Evolutionary conservation across 306 rosid genomes (phyloP).

Genomic region (Benincasa hispida): DNA sequence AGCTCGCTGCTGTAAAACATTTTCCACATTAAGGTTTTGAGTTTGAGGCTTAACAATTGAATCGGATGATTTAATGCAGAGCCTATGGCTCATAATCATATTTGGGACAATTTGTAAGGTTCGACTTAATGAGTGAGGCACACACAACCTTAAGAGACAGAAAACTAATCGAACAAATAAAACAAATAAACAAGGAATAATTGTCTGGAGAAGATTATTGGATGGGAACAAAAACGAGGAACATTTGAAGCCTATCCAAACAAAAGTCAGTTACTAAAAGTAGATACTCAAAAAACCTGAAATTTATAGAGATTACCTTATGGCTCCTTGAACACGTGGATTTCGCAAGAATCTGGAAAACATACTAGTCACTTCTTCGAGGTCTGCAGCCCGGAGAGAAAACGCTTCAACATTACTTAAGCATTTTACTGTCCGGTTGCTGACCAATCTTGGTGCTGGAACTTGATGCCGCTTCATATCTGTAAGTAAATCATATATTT

Average conservation of each 20-base stretch:
- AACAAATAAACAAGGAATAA: not conserved
- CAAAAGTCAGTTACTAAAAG: not conserved
- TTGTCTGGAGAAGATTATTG: not conserved
- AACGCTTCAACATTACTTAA: conserved; percentile 73
- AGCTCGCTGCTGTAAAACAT: not conserved
- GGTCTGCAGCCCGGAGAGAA: conserved; percentile 63
- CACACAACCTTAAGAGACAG: not conserved
- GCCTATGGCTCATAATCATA: not conserved
- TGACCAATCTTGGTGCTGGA: conserved; percentile 50
- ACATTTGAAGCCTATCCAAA: not conserved
- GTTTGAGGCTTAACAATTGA: not conserved
- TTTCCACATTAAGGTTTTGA: not conserved
- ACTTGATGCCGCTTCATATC: conserved; percentile 40
- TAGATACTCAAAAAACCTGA: not conserved
- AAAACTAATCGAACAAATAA: not conserved
- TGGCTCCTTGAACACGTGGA: conserved; percentile 64
- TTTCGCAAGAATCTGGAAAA: conserved; percentile 63
- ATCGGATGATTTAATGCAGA: not conserved
- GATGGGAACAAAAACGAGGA: not conserved
- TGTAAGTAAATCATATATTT: conserved; percentile 15
- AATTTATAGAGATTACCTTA: conserved; percentile 35
- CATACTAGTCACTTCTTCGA: conserved; percentile 72
- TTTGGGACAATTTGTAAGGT: not conserved
- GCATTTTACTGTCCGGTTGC: conserved; percentile 61
- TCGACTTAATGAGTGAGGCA: not conserved